Percentiles rank a stretch among this genome's conserved stretches.
Conservation (phyloP, 2,329 filamentous ascomycete genomes). For the Colletotrichum shisoi region DNA sequence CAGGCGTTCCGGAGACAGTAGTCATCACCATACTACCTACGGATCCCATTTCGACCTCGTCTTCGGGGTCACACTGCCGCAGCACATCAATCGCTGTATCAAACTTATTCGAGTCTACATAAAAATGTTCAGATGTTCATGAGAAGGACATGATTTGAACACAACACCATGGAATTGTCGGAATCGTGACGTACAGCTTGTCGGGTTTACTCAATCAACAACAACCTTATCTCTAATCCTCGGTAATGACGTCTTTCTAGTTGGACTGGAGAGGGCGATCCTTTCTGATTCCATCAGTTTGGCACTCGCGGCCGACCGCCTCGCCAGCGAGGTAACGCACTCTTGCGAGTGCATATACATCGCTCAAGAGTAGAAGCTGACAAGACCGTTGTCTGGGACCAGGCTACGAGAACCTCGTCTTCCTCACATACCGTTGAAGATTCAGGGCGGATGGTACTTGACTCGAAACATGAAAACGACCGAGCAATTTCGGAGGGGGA, state of each 20-base stretch:
- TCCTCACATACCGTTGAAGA: neutral
- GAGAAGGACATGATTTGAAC: slow-evolving; percentile 19
- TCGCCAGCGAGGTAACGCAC: neutral
- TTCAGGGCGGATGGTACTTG: neutral
- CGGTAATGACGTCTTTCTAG: slow-evolving; percentile 3
- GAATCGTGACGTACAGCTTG: slow-evolving; percentile 24
- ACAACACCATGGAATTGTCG: slow-evolving; percentile 16
- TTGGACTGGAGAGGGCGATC: neutral
- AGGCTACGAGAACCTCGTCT: neutral
- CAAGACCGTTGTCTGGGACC: neutral
- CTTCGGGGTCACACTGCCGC: slow-evolving; percentile 8
- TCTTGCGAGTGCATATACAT: neutral
- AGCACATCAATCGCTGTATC: slow-evolving; percentile 21
- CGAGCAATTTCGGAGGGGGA: slow-evolving; percentile 10
- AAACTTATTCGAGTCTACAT: slow-evolving; percentile 18
- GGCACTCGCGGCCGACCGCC: slow-evolving; percentile 1
- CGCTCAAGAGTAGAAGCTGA: neutral
- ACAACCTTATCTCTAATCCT: slow-evolving; percentile 21
- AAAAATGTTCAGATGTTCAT: slow-evolving; percentile 16
- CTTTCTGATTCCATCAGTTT: slow-evolving; percentile 4
- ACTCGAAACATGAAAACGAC: slow-evolving; percentile 15
- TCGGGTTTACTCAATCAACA: slow-evolving; percentile 24
- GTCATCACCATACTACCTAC: neutral
- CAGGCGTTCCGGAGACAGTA: slow-evolving; percentile 52
- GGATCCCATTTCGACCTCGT: slow-evolving; percentile 6